These are phyloP conservation scores for Murraya koenigii DNA, from an alignment of 345 rosid species.

Conservation along the genomic window DNA sequence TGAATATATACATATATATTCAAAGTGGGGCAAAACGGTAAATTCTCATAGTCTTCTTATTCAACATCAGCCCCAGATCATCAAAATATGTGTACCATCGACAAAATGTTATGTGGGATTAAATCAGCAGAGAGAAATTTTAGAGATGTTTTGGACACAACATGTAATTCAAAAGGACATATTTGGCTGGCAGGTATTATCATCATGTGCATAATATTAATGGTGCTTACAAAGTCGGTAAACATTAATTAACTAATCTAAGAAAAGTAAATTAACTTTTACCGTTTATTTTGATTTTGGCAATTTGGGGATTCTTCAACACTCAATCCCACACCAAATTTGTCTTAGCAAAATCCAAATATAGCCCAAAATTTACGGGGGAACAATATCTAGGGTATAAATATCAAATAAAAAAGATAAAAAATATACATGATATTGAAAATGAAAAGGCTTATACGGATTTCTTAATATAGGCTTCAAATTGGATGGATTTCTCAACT, in stretches of 20 bases:
- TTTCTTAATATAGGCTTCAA: not conserved
- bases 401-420: not conserved
- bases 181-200: slow-evolving; percentile 17
- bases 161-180: slow-evolving; percentile 8
- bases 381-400: not conserved
- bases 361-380: not conserved
- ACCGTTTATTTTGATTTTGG: not conserved
- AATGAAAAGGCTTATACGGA: not conserved
- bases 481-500: slow-evolving; percentile 2
- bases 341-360: not conserved
- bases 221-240: slow-evolving; percentile 16
- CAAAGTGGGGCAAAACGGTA: not conserved
- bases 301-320: not conserved
- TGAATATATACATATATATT: no score
- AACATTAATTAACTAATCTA: not conserved
- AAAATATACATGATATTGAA: not conserved
- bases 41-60: not conserved
- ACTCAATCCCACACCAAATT: not conserved
- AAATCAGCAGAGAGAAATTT: slow-evolving; percentile 8
- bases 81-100: slow-evolving; percentile 7
- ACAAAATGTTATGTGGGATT: slow-evolving; percentile 19
- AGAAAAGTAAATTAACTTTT: not conserved
- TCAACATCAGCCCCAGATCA: not conserved
- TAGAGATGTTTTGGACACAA: slow-evolving; percentile 7
- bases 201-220: slow-evolving; percentile 16